Percentiles rank a stretch among this genome's conserved stretches.
These are phyloP conservation scores for Raddia guianensis DNA, from an alignment of 176 grass and related monocot species.

Conservation along the genomic window DNA sequence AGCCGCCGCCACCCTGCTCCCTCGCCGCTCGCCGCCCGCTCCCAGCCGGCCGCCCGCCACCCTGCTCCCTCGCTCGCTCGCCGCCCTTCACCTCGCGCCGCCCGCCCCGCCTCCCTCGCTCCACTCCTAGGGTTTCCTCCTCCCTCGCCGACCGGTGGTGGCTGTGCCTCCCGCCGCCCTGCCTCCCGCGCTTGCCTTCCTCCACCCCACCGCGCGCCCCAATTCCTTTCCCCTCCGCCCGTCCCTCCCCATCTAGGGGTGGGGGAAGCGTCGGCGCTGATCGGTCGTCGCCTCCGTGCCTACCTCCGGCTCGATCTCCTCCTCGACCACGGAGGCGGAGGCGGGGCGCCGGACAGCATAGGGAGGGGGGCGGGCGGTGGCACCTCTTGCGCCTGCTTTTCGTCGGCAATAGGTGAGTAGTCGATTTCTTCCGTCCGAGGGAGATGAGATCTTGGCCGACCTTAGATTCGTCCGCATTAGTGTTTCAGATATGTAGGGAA, in stretches of 20 bases:
- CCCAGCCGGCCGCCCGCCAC: too few species aligned
- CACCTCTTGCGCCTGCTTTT: not conserved
- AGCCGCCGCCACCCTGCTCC: too few species aligned
- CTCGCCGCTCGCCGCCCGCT: too few species aligned
- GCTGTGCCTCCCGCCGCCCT: not conserved
- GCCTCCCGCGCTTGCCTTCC: not conserved
- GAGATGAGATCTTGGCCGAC: not conserved
- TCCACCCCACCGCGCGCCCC: not conserved
- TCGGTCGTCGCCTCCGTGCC: not conserved
- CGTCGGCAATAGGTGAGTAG: not conserved
- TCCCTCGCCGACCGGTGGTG: not conserved
- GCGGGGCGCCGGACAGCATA: not conserved
- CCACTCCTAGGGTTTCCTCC: constrained; percentile 43
- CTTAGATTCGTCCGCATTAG: not conserved
- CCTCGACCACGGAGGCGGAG: not conserved
- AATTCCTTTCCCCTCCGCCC: not conserved
- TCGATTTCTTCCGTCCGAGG: not conserved
- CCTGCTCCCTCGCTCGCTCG: too few species aligned
- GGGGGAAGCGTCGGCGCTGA: not conserved
- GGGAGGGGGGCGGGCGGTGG: not conserved
- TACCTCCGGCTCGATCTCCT: not conserved
- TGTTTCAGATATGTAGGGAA: not conserved
- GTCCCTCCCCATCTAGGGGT: too few species aligned
- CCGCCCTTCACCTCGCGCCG: too few species aligned
- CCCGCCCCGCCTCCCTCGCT: too few species aligned